Evolutionary conservation across 768 basidiomycete species (phyloP).

Genomic region (Tylopilus intermedius): DNA sequence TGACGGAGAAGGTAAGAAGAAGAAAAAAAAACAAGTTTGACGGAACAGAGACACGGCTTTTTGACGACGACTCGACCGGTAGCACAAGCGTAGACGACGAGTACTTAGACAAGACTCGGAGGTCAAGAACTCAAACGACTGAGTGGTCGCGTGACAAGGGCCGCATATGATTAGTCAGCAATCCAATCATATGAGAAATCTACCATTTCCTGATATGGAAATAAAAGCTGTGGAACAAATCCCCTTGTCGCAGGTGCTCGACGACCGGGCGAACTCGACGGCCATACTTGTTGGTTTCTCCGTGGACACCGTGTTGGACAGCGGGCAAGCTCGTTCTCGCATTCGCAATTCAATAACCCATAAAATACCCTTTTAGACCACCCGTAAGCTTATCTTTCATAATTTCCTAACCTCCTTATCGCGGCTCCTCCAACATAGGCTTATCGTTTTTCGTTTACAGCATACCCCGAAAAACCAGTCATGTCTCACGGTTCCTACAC

Average conservation of each 20-base stretch:
- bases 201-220: conserved; percentile 17
- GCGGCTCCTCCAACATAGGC: conserved; percentile 19
- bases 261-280: conserved; percentile 4
- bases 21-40: background rate
- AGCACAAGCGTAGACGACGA: no score
- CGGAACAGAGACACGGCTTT: no score
- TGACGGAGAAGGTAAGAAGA: no score
- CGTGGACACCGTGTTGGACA: background rate
- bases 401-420: conserved; percentile 28
- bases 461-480: conserved; percentile 31
- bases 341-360: background rate
- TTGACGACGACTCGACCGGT: no score
- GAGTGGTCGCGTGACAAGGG: no score
- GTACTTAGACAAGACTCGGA: no score
- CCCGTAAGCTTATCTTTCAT: conserved; percentile 30
- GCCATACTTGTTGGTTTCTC: background rate
- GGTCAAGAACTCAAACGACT: no score
- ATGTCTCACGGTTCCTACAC: conserved; percentile 76
- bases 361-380: conserved; percentile 27
- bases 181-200: conserved; percentile 27
- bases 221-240: background rate
- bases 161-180: conserved; percentile 23
- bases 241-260: conserved; percentile 6
- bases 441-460: conserved; percentile 33
- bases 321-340: background rate